Evolutionary conservation across 2,329 filamentous ascomycete genomes (phyloP).

Genomic region (Cercospora brassicicola): DNA sequence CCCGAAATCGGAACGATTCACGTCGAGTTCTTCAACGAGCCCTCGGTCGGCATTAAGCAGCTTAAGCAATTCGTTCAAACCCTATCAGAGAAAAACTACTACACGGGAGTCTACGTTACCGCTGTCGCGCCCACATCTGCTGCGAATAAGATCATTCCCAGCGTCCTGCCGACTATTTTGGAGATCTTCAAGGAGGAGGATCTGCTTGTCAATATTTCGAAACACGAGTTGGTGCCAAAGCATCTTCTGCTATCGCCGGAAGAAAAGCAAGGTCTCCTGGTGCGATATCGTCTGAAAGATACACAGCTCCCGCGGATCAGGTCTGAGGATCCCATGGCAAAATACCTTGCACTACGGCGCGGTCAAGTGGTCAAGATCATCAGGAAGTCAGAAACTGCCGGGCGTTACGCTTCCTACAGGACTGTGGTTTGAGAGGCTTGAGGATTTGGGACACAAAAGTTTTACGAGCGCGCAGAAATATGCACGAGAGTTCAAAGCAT

Average conservation of each 20-base stretch:
- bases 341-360: constrained; percentile 84
- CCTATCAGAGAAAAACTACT: constrained; percentile 75
- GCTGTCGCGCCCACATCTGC: constrained; percentile 78
- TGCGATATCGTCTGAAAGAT: constrained; percentile 93
- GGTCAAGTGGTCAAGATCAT: constrained; percentile 99
- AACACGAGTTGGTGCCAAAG: constrained; percentile 92
- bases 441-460: background rate
- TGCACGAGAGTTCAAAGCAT: constrained; percentile 15
- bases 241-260: constrained; percentile 87
- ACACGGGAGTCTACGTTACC: constrained; percentile 88
- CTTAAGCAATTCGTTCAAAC: constrained; percentile 86
- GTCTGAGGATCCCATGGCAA: constrained; percentile 85
- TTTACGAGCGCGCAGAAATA: constrained; percentile 2
- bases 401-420: constrained; percentile 93
- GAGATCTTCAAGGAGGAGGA: constrained; percentile 97
- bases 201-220: constrained; percentile 94
- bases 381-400: constrained; percentile 89
- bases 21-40: constrained; percentile 84
- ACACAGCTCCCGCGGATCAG: constrained; percentile 93
- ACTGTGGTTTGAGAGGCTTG: constrained; percentile 52
- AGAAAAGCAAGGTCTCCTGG: constrained; percentile 82
- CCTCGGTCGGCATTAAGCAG: constrained; percentile 83
- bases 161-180: constrained; percentile 75
- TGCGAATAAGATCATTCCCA: constrained; percentile 81
- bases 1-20: constrained; percentile 80